Base-by-base conservation (phyloP, 352 stramenopile species). In the Globisporangium apiculatum region DNA sequence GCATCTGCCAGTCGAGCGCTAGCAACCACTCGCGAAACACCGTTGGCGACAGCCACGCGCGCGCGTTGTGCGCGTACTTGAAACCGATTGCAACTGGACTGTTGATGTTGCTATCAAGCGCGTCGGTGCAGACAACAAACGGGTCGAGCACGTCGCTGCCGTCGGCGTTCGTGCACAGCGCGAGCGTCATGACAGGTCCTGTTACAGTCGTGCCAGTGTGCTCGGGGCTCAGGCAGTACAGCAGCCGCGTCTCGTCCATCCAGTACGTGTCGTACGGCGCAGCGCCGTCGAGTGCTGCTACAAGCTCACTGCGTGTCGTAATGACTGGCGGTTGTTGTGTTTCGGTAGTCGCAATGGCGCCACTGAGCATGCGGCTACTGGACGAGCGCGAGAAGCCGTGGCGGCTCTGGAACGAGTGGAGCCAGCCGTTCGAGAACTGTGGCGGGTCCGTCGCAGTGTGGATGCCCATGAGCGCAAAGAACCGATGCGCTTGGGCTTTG, bases 341-440 rank as follows among this genome's bases (percentile, higher is more conserved):
- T 31, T 31, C 24, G 24, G 24, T 31, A 31, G 24, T 31, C 24
- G 24, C 24, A 31, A 31, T 31, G 24, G 24, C 24, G 24, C 24
- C 24, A 31, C 24, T 31, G 11, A 36, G 2, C 53, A 58, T 37
- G 75, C 62, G 14, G 48, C 43, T 67, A 41, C 57, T 70, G 7
- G 69, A 52, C 14, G 63, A 68, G 40, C 68, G 67, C 37, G 76
- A 79, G 55, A 91, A 91, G 0, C 81, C 79, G 52, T 92, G 79
- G 47, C 83, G 70, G 4, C 71, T 75, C 68, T 91, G 83, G 55
- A 91, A 94, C 37, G 80, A 91, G 57, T 89, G 82, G 70, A 94
- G 75, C 83, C 83, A 94, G 1, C 83, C 83, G 61, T 94, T 94
- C n/a, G 81, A 94, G 58, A 94, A 94, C 64, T 89, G 78, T 41